phyloP scores from a whole-genome alignment of 768 basidiomycete species.

The Xerocomus potaroensis region DNA sequence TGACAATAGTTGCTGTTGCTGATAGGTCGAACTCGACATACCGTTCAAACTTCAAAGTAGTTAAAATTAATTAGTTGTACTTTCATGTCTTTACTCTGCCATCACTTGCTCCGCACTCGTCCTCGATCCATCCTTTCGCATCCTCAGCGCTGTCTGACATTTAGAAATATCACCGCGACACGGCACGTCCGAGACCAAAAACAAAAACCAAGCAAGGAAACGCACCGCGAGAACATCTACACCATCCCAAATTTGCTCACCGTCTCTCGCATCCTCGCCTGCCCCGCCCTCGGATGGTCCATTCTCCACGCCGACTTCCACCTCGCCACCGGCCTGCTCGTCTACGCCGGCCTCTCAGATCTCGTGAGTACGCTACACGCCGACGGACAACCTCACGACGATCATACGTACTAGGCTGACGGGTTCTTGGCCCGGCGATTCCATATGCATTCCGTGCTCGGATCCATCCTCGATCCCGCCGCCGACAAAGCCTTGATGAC shows the following conservation, averaged over 20 bases:
- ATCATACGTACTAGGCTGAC: constrained; percentile 58
- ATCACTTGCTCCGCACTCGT: too few species aligned
- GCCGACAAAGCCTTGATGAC: constrained; percentile 97
- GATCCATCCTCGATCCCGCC: constrained; percentile 93
- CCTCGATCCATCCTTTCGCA: too few species aligned
- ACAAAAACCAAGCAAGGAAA: constrained; percentile 17
- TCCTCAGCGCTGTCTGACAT: too few species aligned
- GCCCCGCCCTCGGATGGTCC: constrained; percentile 89
- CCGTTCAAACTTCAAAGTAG: too few species aligned
- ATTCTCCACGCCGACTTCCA: constrained; percentile 78
- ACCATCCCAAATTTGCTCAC: constrained; percentile 92
- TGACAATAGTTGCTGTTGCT: constrained; percentile 1
- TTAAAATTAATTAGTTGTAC: too few species aligned
- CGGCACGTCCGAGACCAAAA: too few species aligned
- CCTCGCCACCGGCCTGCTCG: constrained; percentile 76
- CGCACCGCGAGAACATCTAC: constrained; percentile 84
- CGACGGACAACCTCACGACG: background rate
- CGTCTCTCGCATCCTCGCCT: constrained; percentile 78
- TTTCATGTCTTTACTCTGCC: too few species aligned
- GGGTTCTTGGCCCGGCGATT: constrained; percentile 85
- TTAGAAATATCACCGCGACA: constrained; percentile 16
- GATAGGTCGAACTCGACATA: constrained; percentile 31
- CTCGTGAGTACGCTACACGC: constrained; percentile 49
- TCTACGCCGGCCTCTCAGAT: constrained; percentile 92
- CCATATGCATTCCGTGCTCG: constrained; percentile 87